phyloP scores from a whole-genome alignment of 805 yeast species.

The Yamadazyma laniorum region DNA sequence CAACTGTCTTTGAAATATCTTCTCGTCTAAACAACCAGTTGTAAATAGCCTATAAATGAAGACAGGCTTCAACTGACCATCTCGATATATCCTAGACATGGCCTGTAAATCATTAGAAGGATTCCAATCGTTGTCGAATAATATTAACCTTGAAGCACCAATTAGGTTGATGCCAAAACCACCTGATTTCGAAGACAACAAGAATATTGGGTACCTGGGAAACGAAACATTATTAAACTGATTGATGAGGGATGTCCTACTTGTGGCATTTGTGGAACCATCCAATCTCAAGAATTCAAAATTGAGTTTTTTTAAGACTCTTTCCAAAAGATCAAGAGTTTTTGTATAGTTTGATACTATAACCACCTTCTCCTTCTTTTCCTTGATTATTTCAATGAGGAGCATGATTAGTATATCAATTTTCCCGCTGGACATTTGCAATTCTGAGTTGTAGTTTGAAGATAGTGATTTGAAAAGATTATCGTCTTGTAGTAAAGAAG shows the following conservation, averaged over 20 bases:
- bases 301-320: constrained; percentile 47
- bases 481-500: constrained; percentile 57
- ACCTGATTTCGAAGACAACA: constrained; percentile 87
- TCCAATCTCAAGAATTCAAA: constrained; percentile 66
- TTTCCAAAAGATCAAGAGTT: constrained; percentile 75
- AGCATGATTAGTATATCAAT: constrained; percentile 57
- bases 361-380: constrained; percentile 67
- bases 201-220: constrained; percentile 53
- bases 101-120: constrained; percentile 92
- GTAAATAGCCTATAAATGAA: constrained; percentile 80
- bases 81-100: constrained; percentile 92
- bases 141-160: constrained; percentile 83
- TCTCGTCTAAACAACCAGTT: constrained; percentile 91
- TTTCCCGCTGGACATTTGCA: constrained; percentile 53
- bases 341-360: constrained; percentile 85
- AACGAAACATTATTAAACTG: constrained; percentile 55
- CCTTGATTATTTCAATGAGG: constrained; percentile 49
- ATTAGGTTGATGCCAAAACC: constrained; percentile 88
- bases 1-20: constrained; percentile 87
- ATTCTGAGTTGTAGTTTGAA: constrained; percentile 3
- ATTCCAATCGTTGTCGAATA: constrained; percentile 96
- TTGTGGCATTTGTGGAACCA: constrained; percentile 73
- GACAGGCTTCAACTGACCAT: constrained; percentile 82
- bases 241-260: constrained; percentile 64
- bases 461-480: constrained; percentile 29